Percentiles rank a stretch among this genome's conserved stretches.
Evolutionary conservation across 2,329 filamentous ascomycete genomes (phyloP).

Genomic region (Penicillium sp.): DNA sequence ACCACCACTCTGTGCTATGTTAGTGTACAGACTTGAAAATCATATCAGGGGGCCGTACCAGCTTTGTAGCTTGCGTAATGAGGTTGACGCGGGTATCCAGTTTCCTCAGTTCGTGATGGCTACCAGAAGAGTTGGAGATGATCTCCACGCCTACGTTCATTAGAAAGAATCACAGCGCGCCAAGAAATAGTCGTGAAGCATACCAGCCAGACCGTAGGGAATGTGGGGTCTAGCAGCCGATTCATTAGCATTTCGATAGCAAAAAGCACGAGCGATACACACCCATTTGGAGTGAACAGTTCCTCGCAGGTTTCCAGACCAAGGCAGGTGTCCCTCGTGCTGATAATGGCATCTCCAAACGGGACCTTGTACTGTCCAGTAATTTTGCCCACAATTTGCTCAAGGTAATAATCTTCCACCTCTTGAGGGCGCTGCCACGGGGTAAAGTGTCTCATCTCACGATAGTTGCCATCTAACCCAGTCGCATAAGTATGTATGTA

Average conservation of each 20-base stretch:
- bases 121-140: slow-evolving; percentile 66
- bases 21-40: too few species aligned
- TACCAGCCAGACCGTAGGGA: slow-evolving; percentile 54
- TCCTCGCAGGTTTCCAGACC: slow-evolving; percentile 68
- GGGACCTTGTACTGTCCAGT: slow-evolving; percentile 56
- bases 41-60: slow-evolving; percentile 19
- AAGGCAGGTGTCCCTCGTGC: slow-evolving; percentile 60
- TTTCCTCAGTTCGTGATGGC: slow-evolving; percentile 67
- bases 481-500: slow-evolving; percentile 5
- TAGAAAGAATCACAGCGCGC: too few species aligned
- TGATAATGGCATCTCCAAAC: slow-evolving; percentile 67
- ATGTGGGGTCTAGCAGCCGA: slow-evolving; percentile 54
- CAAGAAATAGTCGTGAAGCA: not conserved
- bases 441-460: slow-evolving; percentile 62
- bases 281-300: slow-evolving; percentile 63
- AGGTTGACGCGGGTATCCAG: slow-evolving; percentile 62
- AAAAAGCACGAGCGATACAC: not conserved
- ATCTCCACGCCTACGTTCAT: slow-evolving; percentile 63
- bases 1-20: slow-evolving; percentile 40
- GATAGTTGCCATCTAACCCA: slow-evolving; percentile 58
- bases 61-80: slow-evolving; percentile 61
- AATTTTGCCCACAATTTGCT: slow-evolving; percentile 57
- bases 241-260: too few species aligned
- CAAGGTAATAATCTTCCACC: slow-evolving; percentile 64
- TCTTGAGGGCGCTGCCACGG: slow-evolving; percentile 58